phyloP scores from a whole-genome alignment of 2,329 filamentous ascomycete genomes.

The Fusarium sp. region DNA sequence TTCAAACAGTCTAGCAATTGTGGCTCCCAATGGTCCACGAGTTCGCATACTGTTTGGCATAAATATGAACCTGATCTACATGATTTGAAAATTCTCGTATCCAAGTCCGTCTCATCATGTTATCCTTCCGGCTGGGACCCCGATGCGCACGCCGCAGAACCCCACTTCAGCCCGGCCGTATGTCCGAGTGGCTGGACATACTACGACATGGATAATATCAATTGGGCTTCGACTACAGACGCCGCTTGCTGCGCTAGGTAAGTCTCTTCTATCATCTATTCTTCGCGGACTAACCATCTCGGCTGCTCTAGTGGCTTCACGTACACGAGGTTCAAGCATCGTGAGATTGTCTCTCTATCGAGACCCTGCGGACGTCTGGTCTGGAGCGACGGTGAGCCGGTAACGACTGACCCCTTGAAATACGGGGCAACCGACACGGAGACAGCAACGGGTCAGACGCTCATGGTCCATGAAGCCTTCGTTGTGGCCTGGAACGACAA shows the following conservation, averaged over 20 bases:
- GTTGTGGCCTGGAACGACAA: background rate
- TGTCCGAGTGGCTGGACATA: background rate
- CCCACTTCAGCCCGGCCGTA: background rate
- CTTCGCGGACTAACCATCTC: background rate
- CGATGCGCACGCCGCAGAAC: background rate
- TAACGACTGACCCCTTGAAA: background rate
- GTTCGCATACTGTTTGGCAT: too few relatives aligned
- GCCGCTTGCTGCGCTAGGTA: background rate
- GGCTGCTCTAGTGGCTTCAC: background rate
- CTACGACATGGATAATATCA: background rate
- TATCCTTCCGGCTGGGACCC: background rate
- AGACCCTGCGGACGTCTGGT: background rate
- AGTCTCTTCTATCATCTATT: background rate
- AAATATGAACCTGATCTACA: background rate
- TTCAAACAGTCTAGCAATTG: background rate
- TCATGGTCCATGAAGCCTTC: background rate
- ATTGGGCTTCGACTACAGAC: background rate
- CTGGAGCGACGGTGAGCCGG: background rate
- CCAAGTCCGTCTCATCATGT: background rate
- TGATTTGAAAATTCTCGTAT: background rate
- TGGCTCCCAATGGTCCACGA: background rate
- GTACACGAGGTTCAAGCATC: background rate
- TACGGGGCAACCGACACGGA: background rate
- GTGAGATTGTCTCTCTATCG: background rate
- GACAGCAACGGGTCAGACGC: background rate